Evolutionary conservation across 139 green algal species (phyloP), one percentile per base, ranked within the genome.

Genomic region (Pseudopediastrum boryanum): DNA sequence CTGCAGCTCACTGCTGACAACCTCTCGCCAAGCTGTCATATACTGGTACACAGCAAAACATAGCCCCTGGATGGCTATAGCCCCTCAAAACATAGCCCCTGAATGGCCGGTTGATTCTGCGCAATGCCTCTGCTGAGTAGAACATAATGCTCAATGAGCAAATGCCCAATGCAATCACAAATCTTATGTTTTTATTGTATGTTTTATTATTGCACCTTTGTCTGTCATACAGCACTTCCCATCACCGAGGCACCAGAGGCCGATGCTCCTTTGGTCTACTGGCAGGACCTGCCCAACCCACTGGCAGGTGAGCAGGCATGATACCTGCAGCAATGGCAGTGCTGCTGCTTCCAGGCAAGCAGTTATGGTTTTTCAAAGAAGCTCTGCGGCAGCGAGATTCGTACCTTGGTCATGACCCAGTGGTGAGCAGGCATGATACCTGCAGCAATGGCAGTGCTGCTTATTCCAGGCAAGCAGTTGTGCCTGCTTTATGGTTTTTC

Each of bases 221-320:
- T n/a, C n/a, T n/a, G n/a, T n/a, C n/a, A n/a, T n/a, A n/a, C n/a
- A n/a, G n/a, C n/a, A n/a, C n/a, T n/a, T n/a, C n/a, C n/a, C n/a
- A n/a, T n/a, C n/a, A n/a, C n/a, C n/a, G n/a, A n/a, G n/a, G n/a
- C n/a, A n/a, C n/a, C n/a, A n/a, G 29, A 78, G 16, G 50, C 69
- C 58, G 71, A 78, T 58, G 71, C 71, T 7, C 71, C 71, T 16
- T 23, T 78, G 25, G n/a, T 78, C 16, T 41, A 56, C 46, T 70
- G 44, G 38, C 38, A n/a, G 3, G 9, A 67, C 25, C 31, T 77
- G 36, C 27, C n/a, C n/a, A 12, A 58, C 12, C 27, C 6, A 2
- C 2, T 51, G 33, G 38, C 51, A 77, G 36, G 51, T 70, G 33
- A 59, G 71, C 61, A 69, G 27, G 13, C n/a, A 16, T 19, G 25